Percentiles rank a stretch among this genome's conserved stretches.
phyloP scores from a whole-genome alignment of 139 green algal genomes.

The Gonium pectorale region DNA sequence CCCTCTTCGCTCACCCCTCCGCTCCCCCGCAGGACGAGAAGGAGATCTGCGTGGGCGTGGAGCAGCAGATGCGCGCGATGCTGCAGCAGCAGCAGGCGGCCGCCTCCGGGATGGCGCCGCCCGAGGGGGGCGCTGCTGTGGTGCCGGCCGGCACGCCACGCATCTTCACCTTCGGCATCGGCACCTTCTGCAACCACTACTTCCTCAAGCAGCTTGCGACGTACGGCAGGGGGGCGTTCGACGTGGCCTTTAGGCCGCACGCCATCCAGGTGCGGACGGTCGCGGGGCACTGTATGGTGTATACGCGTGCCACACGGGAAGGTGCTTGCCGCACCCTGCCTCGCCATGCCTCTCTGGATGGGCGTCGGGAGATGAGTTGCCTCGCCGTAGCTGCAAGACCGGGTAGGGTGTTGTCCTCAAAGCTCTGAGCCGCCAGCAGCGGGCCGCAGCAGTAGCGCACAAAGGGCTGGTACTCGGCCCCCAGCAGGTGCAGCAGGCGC shows the following conservation, averaged over 20 bases:
- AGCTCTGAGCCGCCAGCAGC: no score
- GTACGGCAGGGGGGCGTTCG: conserved; percentile 66
- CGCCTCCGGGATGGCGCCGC: neutral
- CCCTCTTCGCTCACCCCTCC: neutral
- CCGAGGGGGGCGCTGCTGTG: neutral
- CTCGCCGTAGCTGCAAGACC: no score
- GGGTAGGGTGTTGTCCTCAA: no score
- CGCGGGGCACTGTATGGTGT: no score
- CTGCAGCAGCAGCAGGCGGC: neutral
- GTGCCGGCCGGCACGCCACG: conserved; percentile 40
- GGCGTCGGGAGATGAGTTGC: no score
- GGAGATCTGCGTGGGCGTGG: conserved; percentile 39
- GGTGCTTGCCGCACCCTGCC: no score
- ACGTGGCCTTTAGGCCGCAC: conserved; percentile 63
- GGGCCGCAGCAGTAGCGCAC: no score
- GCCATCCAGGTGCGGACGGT: conserved; percentile 47
- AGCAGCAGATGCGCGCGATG: neutral
- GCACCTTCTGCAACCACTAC: conserved; percentile 79
- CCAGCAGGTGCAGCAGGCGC: no score
- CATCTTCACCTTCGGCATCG: conserved; percentile 72
- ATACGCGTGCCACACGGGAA: no score
- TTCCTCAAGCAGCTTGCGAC: conserved; percentile 72
- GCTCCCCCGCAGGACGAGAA: conserved; percentile 58
- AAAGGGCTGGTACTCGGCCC: no score
- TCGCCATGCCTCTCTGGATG: no score